Evolutionary conservation across 768 basidiomycete species (phyloP).

Genomic region (Suillus weaverae): DNA sequence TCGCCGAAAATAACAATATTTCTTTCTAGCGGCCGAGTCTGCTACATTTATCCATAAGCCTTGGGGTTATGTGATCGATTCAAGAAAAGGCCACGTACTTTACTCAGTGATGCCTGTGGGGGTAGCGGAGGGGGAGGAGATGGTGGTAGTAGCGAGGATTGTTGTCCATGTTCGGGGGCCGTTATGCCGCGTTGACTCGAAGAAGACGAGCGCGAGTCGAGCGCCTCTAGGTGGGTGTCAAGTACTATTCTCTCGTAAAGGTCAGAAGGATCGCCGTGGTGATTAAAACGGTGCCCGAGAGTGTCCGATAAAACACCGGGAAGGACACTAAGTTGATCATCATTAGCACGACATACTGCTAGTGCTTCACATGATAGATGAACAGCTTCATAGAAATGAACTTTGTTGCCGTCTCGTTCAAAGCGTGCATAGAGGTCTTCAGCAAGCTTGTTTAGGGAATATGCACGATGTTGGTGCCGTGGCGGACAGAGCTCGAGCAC

Average conservation of each 20-base stretch:
- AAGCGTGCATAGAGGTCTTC: background rate
- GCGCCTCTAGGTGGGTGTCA: background rate
- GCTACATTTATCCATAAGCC: background rate
- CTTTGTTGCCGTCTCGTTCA: background rate
- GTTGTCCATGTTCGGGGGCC: background rate
- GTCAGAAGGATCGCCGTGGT: background rate
- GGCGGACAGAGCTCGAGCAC: background rate
- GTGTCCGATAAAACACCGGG: background rate
- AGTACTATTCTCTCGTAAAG: background rate
- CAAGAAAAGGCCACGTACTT: background rate
- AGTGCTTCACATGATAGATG: background rate
- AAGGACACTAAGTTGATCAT: background rate
- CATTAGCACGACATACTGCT: background rate
- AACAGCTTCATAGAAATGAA: background rate
- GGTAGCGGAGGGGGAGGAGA: background rate
- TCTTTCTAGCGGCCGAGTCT: background rate
- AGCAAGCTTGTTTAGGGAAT: background rate
- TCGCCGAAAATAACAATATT: background rate
- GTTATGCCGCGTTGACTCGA: background rate
- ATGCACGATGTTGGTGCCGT: too few relatives aligned
- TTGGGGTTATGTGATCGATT: background rate
- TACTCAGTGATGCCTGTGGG: background rate
- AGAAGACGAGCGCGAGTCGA: background rate
- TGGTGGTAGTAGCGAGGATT: background rate
- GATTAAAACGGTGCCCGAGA: background rate